Conservation (phyloP, 2,329 filamentous ascomycete species). For the Didymella pomorum region DNA sequence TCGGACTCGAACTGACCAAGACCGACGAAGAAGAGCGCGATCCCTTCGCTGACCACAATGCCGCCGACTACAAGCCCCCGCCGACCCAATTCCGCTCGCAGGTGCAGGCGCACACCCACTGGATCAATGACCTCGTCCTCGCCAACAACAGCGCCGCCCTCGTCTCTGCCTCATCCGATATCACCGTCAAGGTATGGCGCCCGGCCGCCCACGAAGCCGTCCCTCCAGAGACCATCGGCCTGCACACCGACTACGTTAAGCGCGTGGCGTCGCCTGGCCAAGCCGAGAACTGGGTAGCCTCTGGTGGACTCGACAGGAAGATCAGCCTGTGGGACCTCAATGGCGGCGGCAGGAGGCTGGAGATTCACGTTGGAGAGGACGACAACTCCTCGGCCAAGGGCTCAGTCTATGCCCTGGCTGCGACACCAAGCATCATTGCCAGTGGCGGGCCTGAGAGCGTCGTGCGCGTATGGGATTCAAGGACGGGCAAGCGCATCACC, state of each 20-base stretch:
- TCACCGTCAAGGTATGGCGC: slow-evolving; percentile 91
- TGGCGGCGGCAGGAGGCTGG: slow-evolving; percentile 83
- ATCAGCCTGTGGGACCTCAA: slow-evolving; percentile 94
- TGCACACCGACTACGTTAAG: slow-evolving; percentile 97
- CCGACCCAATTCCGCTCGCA: slow-evolving; percentile 67
- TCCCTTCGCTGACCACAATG: slow-evolving; percentile 49
- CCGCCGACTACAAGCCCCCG: slow-evolving; percentile 48
- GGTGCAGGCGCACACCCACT: slow-evolving; percentile 87
- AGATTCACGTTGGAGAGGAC: slow-evolving; percentile 85
- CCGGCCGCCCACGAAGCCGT: slow-evolving; percentile 70
- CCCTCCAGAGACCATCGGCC: slow-evolving; percentile 81
- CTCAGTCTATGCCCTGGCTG: slow-evolving; percentile 89
- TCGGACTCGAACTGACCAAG: slow-evolving; percentile 73
- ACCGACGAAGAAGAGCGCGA: slow-evolving; percentile 49
- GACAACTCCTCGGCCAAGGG: slow-evolving; percentile 85
- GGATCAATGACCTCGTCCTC: slow-evolving; percentile 92
- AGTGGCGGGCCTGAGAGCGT: slow-evolving; percentile 94
- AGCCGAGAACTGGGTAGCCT: slow-evolving; percentile 85
- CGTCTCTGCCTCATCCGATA: slow-evolving; percentile 91
- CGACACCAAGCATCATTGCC: slow-evolving; percentile 80
- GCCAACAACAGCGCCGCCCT: slow-evolving; percentile 79
- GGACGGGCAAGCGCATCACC: slow-evolving; percentile 86
- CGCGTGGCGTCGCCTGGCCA: slow-evolving; percentile 80
- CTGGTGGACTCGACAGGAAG: slow-evolving; percentile 89
- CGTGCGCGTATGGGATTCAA: slow-evolving; percentile 89